A percentile compares a stretch with the other conserved stretches of the same genome.
These are phyloP conservation scores for Neonectria ditissima DNA, from an alignment of 2,329 filamentous ascomycete genomes.

Conservation along the genomic window DNA sequence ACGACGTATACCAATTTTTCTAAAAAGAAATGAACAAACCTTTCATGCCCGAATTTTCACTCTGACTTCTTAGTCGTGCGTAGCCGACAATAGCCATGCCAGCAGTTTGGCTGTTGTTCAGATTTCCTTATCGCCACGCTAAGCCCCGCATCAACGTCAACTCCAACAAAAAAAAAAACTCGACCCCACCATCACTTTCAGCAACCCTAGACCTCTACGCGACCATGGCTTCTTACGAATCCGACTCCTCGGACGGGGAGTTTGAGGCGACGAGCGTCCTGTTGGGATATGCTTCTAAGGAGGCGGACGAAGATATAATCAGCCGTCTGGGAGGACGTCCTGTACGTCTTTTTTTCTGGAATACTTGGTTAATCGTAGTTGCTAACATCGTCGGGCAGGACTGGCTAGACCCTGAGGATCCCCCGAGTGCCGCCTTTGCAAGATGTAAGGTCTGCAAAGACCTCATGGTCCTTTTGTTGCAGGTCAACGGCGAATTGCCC, in stretches of 20 bases:
- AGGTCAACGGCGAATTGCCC: conserved; percentile 91
- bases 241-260: conserved; percentile 80
- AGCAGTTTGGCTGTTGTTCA: neutral
- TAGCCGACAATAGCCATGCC: neutral
- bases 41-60: neutral
- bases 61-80: neutral
- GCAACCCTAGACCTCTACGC: conserved; percentile 31
- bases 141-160: conserved; percentile 48
- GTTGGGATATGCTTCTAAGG: conserved; percentile 87
- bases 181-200: conserved; percentile 53
- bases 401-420: conserved; percentile 80
- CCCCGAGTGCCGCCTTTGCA: conserved; percentile 81
- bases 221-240: conserved; percentile 83
- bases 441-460: conserved; percentile 90
- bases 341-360: conserved; percentile 65
- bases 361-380: conserved; percentile 2
- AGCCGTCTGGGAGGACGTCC: conserved; percentile 90
- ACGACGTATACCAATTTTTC: conserved; percentile 30
- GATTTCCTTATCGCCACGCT: conserved; percentile 34
- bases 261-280: conserved; percentile 88
- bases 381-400: conserved; percentile 65
- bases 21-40: conserved; percentile 8
- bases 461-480: conserved; percentile 85
- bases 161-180: conserved; percentile 53
- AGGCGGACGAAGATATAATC: conserved; percentile 82